Conservation (phyloP, 768 basidiomycete genomes). For the Sutorius australiensis region DNA sequence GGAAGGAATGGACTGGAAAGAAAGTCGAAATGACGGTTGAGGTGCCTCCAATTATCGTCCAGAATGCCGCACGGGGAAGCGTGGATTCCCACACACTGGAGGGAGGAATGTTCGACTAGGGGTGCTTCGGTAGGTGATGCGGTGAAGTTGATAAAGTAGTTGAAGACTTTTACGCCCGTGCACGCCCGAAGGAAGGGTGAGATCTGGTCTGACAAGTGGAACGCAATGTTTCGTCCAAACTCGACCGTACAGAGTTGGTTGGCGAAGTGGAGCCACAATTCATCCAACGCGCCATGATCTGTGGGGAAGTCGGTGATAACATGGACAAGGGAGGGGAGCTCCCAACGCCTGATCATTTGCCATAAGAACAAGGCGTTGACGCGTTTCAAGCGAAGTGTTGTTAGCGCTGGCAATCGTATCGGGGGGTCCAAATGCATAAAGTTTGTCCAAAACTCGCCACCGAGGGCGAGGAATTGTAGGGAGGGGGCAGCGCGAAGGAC, state of each 20-base stretch:
- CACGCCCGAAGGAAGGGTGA: slow-evolving; percentile 44
- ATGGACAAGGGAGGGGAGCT: slow-evolving; percentile 49
- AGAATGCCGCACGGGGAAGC: slow-evolving; percentile 44
- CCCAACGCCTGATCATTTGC: slow-evolving; percentile 44
- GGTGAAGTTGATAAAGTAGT: slow-evolving; percentile 56
- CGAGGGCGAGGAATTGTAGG: slow-evolving; percentile 55
- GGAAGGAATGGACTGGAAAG: slow-evolving; percentile 43
- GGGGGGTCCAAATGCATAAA: slow-evolving; percentile 16
- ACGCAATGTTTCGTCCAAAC: slow-evolving; percentile 54
- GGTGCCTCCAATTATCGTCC: slow-evolving; percentile 30
- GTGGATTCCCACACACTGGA: slow-evolving; percentile 51
- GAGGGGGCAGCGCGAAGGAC: slow-evolving; percentile 53
- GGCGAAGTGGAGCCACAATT: slow-evolving; percentile 50
- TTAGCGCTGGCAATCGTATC: slow-evolving; percentile 43
- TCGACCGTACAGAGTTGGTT: slow-evolving; percentile 50
- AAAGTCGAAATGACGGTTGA: slow-evolving; percentile 42
- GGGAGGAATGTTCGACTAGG: slow-evolving; percentile 27
- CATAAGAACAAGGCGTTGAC: slow-evolving; percentile 50
- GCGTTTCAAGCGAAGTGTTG: slow-evolving; percentile 50
- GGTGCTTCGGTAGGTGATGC: slow-evolving; percentile 14
- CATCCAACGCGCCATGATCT: slow-evolving; percentile 35
- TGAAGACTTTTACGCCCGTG: slow-evolving; percentile 44
- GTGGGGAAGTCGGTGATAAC: slow-evolving; percentile 50
- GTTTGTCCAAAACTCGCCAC: slow-evolving; percentile 39
- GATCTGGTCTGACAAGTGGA: slow-evolving; percentile 48